Conservation (phyloP, 2,329 filamentous ascomycete species). For the Fonsecaea nubica region DNA sequence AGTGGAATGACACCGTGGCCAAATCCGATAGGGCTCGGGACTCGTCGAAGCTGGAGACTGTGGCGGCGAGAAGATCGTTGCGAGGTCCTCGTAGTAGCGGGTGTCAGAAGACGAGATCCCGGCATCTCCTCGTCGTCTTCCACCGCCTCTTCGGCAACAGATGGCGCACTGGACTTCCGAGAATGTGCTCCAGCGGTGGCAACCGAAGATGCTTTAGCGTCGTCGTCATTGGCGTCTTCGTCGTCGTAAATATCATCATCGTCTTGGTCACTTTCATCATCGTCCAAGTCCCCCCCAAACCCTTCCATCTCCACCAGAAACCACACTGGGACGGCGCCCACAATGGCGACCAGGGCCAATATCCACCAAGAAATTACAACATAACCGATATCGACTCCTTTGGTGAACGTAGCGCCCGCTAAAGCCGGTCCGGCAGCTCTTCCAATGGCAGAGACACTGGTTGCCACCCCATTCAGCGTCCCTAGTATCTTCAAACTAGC, state of each 20-base stretch:
- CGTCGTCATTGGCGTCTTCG: conserved; percentile 22
- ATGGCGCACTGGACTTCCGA: conserved; percentile 12
- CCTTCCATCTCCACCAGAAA: conserved; percentile 78
- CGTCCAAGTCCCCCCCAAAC: conserved; percentile 52
- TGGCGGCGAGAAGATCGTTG: conserved; percentile 20
- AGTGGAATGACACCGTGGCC: conserved; percentile 36
- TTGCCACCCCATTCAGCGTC: conserved; percentile 89
- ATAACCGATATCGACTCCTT: conserved; percentile 76
- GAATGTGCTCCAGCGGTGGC: conserved; percentile 17
- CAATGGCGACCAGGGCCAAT: conserved; percentile 66
- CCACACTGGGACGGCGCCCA: conserved; percentile 75
- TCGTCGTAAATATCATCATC: conserved; percentile 28
- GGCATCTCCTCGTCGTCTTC: conserved; percentile 26
- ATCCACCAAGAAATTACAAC: conserved; percentile 83
- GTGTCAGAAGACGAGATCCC: conserved; percentile 23
- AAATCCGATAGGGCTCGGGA: conserved; percentile 41
- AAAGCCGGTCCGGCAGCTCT: conserved; percentile 78
- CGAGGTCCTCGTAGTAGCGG: conserved; percentile 21
- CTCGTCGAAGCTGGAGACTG: conserved; percentile 32
- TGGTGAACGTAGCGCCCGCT: conserved; percentile 74
- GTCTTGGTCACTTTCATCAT: conserved; percentile 41
- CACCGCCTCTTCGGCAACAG: conserved; percentile 19
- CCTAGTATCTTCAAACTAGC: conserved; percentile 76
- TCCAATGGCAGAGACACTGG: conserved; percentile 79
- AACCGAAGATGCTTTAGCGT: conserved; percentile 24